phyloP scores from a whole-genome alignment of 2,329 filamentous ascomycete genomes.

The Xylaria sp. region DNA sequence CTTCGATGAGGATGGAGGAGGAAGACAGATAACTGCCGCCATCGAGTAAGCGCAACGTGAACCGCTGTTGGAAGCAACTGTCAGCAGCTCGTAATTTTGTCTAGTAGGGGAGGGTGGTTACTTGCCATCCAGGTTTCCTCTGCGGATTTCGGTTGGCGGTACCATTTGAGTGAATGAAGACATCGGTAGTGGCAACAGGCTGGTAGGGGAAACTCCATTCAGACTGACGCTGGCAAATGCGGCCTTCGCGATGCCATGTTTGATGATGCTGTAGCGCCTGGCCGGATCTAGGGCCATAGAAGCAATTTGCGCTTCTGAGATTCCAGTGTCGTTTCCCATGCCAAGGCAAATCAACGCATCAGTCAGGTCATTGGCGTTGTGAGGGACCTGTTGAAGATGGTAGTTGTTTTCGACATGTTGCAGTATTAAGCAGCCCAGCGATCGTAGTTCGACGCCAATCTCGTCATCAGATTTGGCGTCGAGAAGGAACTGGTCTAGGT shows the following conservation, averaged over 20 bases:
- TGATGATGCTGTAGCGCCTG: constrained; percentile 39
- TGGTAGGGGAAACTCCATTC: constrained; percentile 35
- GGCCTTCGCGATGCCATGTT: constrained; percentile 43
- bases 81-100: not conserved
- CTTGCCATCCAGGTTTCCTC: constrained; percentile 37
- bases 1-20: constrained; percentile 44
- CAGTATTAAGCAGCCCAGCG: constrained; percentile 41
- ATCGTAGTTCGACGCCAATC: constrained; percentile 38
- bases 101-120: not conserved
- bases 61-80: constrained; percentile 24
- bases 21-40: constrained; percentile 48
- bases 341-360: constrained; percentile 33
- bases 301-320: constrained; percentile 24
- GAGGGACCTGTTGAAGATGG: constrained; percentile 32
- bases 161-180: constrained; percentile 36
- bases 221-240: constrained; percentile 40
- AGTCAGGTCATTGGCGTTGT: constrained; percentile 24
- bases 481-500: constrained; percentile 42
- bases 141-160: constrained; percentile 31
- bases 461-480: constrained; percentile 42
- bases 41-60: constrained; percentile 42
- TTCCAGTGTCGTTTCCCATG: constrained; percentile 20
- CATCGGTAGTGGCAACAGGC: constrained; percentile 42
- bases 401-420: constrained; percentile 47
- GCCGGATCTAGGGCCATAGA: constrained; percentile 37